Evolutionary conservation across 2,329 filamentous ascomycete genomes (phyloP), one percentile per base, ranked within the genome.

Genomic region (Hypoxylon sp.): DNA sequence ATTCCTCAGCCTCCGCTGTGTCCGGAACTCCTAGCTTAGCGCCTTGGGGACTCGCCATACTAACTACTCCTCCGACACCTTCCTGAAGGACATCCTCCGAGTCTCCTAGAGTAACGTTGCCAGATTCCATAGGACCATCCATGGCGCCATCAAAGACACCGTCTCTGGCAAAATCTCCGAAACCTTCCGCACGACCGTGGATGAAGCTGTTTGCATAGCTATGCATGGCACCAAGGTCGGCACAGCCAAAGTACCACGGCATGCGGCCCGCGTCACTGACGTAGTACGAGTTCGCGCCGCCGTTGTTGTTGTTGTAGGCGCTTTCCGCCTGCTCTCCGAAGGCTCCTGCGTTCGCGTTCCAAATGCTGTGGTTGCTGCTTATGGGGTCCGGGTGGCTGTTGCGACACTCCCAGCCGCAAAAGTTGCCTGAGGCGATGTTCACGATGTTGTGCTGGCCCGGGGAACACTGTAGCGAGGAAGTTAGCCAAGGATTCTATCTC

Each of bases 351-450:
- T 37, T 10, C 14, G 33, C 33, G 26, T 11, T 26, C 33, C 29
- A 31, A 31, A n/a, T 42, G 17, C 33, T 24, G 8, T 39, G 5
- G 8, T 26, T 11, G 17, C 4, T 14, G 22, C 39, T 14, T 5
- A 29, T 24, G 14, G 19, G 29, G 3, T n/a, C 42, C n/a, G n/a
- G n/a, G 6, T 24, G 33, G 26, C 63, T 74, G 50, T 76, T 77
- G 14, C 69, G 64, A 33, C 76, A 77, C 63, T 76, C 76, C 75
- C 74, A 77, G 2, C 76, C 73, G 61, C 76, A 77, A 63, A 70
- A 76, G 4, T 63, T 57, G n/a, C 62, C 68, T 19, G 71, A 74
- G 47, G 29, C 24, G 2, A 73, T 42, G 4, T 57, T 47, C 9
- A 47, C 48, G 19, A 69, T 62, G 53, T 75, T 77, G 5, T 54